Base-by-base conservation (phyloP, 345 rosid species). In the Populus ilicifolia region DNA sequence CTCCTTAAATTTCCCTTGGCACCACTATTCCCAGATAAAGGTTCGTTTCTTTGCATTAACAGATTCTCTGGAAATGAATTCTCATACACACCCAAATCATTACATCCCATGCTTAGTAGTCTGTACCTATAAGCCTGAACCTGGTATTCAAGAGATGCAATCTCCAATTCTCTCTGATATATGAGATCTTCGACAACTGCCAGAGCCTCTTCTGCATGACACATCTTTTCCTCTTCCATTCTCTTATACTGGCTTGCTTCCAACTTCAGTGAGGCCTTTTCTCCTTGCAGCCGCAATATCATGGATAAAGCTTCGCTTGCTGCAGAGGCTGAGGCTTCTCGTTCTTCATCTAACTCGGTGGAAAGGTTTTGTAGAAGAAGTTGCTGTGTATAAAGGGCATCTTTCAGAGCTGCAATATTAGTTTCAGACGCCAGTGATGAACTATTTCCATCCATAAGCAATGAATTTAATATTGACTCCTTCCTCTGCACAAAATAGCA, bases 191-290 rank as follows among this genome's bases (percentile, higher is more conserved):
- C 98, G 44, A 89, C 87, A n/a, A 86, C 72, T 0, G 84, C 91
- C 1, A 95, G 84, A 46, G 93, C 90, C n/a, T 91, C 90, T 78
- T 96, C 96, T 0, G 94, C 97, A 59, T 91, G 94, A 61, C 86
- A 78, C 80, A 93, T 87, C 73, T 90, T 92, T 85, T 88, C 98
- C 78, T 96, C 98, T 0, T 96, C 88, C 90, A 92, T 75, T 61
- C 99, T 90, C 83, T 90, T 91, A 78, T 92, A 96, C 67, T 96
- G 99, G 77, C 86, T 91, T 0, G 99, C 91, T 78, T 96, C 99
- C 98, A 96, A 86, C 85, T 84, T 84, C 82, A 93, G 36, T 0
- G 81, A 89, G 1, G 98, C 90, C 85, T 92, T 93, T 73, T 96
- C 99, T 0, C 89, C 93, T 75, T 96, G 99, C 78, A 96, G 79